Evolutionary conservation across 2,329 filamentous ascomycete species (phyloP), one percentile per base, ranked within the genome.

Genomic region (Didymella keratinophila): DNA sequence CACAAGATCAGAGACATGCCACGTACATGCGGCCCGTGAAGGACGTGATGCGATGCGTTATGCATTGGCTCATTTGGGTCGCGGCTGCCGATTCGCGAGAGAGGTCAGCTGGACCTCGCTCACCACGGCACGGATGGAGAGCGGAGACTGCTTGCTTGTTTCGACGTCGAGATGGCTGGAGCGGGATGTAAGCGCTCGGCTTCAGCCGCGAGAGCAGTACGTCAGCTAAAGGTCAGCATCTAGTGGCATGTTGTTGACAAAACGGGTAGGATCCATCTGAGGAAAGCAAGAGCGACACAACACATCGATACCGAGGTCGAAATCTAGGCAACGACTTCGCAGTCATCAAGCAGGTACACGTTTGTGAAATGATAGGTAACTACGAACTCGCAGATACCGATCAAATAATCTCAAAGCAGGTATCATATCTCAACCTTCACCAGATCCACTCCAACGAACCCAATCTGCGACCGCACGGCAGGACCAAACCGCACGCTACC

Each of bases 1-100:
- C 51, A 54, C 56, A 23, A 50, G 44, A 55, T 47, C 56, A 59
- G 23, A 58, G 50, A 54, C 48, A 48, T 43, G 48, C 48, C 48
- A 57, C 48, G 48, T 57, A 47, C 48, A 48, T 52, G 43, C 48
- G 48, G 48, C 28, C 43, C 48, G 48, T 36, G 23, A 44, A 34
- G 37, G 44, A 52, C 36, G 30, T 48, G 48, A 58, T 52, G 43
- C 46, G 53, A 56, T 46, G 34, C 41, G n/a, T 20, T 30, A 41
- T 51, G 53, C 53, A 42, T 39, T 49, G 43, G 34, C 27, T 25
- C 36, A 1, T 44, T 41, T 50, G 41, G 37, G n/a, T 28, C 28
- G 16, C 27, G 28, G 30, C 39, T 44, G 41, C 23, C 41, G 41
- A 47, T 42, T 47, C 41, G 27, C 18, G 23, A 27, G 16, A 23